Evolutionary conservation across 345 rosid species (phyloP), one percentile per base, ranked within the genome.

Genomic region (Sonneratia alba): DNA sequence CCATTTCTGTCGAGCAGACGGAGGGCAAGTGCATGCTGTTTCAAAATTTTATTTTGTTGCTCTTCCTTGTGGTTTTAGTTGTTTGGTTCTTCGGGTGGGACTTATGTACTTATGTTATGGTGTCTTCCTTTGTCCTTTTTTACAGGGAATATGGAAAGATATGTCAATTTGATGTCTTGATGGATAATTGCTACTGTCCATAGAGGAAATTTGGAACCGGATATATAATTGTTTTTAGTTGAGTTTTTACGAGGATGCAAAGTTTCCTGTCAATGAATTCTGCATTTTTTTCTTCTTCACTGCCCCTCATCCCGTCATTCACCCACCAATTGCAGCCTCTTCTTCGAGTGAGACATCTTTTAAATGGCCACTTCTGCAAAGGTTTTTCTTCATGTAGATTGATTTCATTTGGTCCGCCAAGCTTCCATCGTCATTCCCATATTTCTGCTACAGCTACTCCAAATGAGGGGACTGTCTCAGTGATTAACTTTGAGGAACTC

Each of bases 401-500:
- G 42, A 59, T 24, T 70, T 74, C 71, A 37, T 63, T 40, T 32
- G 11, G 68, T 74, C 75, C 74, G 49, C 74, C 78, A 3, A 71
- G 68, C 51, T 65, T 22, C 63, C 45, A 59, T 63, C 84, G 34
- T 70, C 71, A 36, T 6, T 42, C 70, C 2, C 69, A 66, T 27
- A 70, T 75, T 51, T 71, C 74, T 53, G 77, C 83, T 21, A 53
- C 80, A 2, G 73, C 78, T 47, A 81, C 88, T 36, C 82, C 90
- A 7, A 81, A 87, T 21, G 97, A 82, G 73, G 89, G 89, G 69
- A 36, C 80, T 40, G 74, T 83, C 22, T 65, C 92, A 32, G 82
- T 73, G 1, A 71, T 84, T 47, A 76, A 68, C 47, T 81, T 84
- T 45, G 85, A 89, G 75, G 98, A 91, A 71, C 82, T 90, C 49